Evolutionary conservation across 805 yeast species (phyloP), one percentile per base, ranked within the genome.

Genomic region (Saitoella complicata): DNA sequence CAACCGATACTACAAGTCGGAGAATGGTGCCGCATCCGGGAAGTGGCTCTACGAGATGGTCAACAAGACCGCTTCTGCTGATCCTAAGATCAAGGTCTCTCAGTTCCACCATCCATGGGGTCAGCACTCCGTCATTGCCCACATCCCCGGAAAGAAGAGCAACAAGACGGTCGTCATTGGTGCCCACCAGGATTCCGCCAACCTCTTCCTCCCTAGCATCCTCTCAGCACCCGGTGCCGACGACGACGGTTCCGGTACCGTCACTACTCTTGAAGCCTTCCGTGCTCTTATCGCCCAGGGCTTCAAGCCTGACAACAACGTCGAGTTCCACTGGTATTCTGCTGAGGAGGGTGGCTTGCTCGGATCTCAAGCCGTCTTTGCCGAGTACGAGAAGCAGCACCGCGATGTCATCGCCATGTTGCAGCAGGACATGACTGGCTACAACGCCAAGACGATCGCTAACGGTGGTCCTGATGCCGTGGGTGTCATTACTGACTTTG

Each of bases 351-450:
- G 84, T 48, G 96, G 95, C 0, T 65, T 84, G 45, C 66, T 83
- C 44, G 97, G 97, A 1, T 84, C 95, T 4, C 70, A 75, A 50
- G 94, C 82, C 49, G 73, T 88, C 7, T 83, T 82, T 59, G 61
- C 72, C 7, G 59, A 63, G 30, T 81, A 81, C 56, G 57, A 63
- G 7, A 53, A 58, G 11, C 54, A 65, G n/a, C 64, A 66, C 32
- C 64, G 63, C 40, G 64, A 69, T 6, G 85, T 88, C 21, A 71
- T 76, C 32, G 86, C 87, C 5, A 80, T 86, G 91, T 66, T 88
- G 37, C 95, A 88, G 62, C 94, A 85, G 59, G 98, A 88, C 59
- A 87, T 87, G 94, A 81, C 94, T 2, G 95, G 95, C 0, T 84
- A 68, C 56, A 72, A 78, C 2, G 66, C 68, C 33, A 71, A 69